These are phyloP conservation scores for Diaporthe sp. DNA, from an alignment of 2,329 filamentous ascomycete genomes.

Conservation along the genomic window DNA sequence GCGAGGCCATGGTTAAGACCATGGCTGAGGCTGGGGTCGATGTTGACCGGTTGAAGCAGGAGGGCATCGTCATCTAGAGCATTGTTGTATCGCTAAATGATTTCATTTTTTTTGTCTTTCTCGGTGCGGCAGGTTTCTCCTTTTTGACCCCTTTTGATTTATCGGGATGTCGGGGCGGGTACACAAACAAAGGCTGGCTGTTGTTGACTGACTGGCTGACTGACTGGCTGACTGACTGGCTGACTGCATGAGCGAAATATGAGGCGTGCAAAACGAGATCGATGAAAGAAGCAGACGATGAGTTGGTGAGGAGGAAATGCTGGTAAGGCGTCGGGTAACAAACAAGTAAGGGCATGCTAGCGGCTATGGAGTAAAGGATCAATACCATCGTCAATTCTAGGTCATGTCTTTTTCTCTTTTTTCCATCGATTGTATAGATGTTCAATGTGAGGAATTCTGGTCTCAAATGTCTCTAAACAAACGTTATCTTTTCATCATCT, in stretches of 20 bases:
- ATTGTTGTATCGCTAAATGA: neutral
- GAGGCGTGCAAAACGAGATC: neutral
- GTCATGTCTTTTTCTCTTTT: neutral
- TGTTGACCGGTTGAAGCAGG: constrained; percentile 61
- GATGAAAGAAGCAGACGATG: neutral
- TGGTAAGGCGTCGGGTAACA: constrained; percentile 1
- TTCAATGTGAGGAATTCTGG: too few relatives aligned
- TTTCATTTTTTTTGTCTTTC: neutral
- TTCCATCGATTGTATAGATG: too few relatives aligned
- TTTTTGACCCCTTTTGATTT: neutral
- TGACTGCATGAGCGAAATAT: constrained; percentile 17
- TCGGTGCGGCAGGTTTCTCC: neutral
- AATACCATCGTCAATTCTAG: neutral
- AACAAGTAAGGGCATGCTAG: constrained; percentile 9
- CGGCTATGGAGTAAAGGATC: constrained; percentile 13
- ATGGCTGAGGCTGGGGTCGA: constrained; percentile 79
- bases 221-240: too few relatives aligned
- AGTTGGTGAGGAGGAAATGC: neutral
- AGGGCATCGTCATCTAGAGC: constrained; percentile 57
- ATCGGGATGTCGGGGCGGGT: neutral
- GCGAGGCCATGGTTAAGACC: constrained; percentile 75
- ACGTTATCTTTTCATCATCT: too few relatives aligned
- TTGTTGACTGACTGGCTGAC: neutral
- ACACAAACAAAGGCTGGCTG: neutral
- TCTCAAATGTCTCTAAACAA: neutral